These are phyloP conservation scores for Pinus albicaulis DNA, from an alignment of 75 land plant genomes.

Conservation along the genomic window DNA sequence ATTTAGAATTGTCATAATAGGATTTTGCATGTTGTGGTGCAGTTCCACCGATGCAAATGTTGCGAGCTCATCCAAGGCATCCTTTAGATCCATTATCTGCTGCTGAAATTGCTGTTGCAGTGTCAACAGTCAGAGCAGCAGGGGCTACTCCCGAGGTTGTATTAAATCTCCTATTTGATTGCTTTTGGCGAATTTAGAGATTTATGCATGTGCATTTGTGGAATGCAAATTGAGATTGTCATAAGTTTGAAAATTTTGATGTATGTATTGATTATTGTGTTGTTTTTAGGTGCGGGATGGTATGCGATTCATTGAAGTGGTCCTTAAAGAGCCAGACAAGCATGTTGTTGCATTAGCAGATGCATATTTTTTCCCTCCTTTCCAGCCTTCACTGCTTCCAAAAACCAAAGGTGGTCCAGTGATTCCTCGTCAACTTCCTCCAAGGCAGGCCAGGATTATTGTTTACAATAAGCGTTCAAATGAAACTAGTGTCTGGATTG, in stretches of 20 bases:
- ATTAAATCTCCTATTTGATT: not conserved
- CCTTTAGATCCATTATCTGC: conserved; percentile 94
- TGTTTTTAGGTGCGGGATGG: conserved; percentile 83
- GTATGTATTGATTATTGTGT: not conserved
- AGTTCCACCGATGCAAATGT: conserved; percentile 46
- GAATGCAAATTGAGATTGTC: not conserved
- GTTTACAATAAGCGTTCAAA: conserved; percentile 88
- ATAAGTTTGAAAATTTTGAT: not conserved
- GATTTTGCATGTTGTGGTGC: not conserved
- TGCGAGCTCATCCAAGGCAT: conserved; percentile 71
- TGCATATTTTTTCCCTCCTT: conserved; percentile 97
- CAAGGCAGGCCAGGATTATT: conserved; percentile 80
- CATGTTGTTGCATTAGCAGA: conserved; percentile 90
- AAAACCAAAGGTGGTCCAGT: conserved; percentile 81
- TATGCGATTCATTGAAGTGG: conserved; percentile 95
- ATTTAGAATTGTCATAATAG: not conserved
- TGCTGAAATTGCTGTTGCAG: conserved; percentile 91
- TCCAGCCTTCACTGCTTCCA: conserved; percentile 86
- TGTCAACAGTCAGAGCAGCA: conserved; percentile 94
- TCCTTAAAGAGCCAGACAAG: conserved; percentile 83
- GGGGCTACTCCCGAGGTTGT: conserved; percentile 94
- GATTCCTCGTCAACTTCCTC: conserved; percentile 87
- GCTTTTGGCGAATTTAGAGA: not conserved
- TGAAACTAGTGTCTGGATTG: conserved; percentile 92
- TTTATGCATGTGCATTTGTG: not conserved